These are phyloP conservation scores for Mediolabrus comicus DNA, from an alignment of 108 stramenopile species.

Conservation along the genomic window DNA sequence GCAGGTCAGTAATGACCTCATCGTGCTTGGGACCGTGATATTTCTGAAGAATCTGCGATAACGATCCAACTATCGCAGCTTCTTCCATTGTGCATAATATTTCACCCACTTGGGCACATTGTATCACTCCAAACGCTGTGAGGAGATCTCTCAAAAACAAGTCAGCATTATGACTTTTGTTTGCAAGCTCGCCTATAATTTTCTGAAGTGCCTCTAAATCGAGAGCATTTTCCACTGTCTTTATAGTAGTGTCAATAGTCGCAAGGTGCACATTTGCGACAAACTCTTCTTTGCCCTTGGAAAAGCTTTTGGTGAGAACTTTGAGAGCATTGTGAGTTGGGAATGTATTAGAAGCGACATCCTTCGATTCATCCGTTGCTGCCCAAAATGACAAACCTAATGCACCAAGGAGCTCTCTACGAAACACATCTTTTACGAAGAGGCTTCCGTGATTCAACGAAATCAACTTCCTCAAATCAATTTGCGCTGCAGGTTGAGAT, in stretches of 20 bases:
- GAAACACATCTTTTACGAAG: slow-evolving; percentile 40
- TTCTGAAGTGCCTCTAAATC: slow-evolving; percentile 56
- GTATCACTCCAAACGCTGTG: slow-evolving; percentile 52
- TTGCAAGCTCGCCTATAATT: slow-evolving; percentile 17
- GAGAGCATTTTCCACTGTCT: slow-evolving; percentile 64
- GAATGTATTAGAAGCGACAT: slow-evolving; percentile 13
- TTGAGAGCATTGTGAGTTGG: slow-evolving; percentile 19
- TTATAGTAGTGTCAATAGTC: slow-evolving; percentile 59
- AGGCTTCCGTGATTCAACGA: slow-evolving; percentile 59
- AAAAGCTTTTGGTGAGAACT: slow-evolving; percentile 22
- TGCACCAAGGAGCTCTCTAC: slow-evolving; percentile 66
- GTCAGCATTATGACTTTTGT: slow-evolving; percentile 15
- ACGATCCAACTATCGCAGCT: slow-evolving; percentile 35
- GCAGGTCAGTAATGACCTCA: slow-evolving; percentile 18
- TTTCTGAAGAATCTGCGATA: slow-evolving; percentile 38
- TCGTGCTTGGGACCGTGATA: slow-evolving; percentile 1
- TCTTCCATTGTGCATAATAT: slow-evolving; percentile 63
- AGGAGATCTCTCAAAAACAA: slow-evolving; percentile 36
- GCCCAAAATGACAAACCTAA: slow-evolving; percentile 80
- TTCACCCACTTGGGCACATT: slow-evolving; percentile 70
- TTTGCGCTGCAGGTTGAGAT: neutral
- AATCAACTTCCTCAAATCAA: slow-evolving; percentile 52
- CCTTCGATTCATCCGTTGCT: slow-evolving; percentile 63
- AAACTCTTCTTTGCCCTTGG: slow-evolving; percentile 22
- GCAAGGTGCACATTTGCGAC: slow-evolving; percentile 27